phyloP scores from a whole-genome alignment of 495 filamentous ascomycete genomes.

The Penicillium daleae region DNA sequence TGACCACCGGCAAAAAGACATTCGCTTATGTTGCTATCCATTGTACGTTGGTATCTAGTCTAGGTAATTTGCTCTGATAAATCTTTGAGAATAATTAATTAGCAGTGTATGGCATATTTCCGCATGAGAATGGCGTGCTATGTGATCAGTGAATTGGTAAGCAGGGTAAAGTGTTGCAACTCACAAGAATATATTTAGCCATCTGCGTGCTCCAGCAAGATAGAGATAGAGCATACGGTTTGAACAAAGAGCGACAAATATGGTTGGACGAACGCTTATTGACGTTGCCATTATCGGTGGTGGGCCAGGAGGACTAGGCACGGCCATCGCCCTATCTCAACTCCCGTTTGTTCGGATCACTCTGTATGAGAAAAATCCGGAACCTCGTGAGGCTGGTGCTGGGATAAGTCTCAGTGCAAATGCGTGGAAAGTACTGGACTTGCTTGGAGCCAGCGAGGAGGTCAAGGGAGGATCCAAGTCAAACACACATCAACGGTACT shows the following conservation, averaged over 20 bases:
- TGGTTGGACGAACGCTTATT: conserved; percentile 20
- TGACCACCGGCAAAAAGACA: too few relatives aligned
- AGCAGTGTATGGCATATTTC: background rate
- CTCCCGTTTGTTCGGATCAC: conserved; percentile 47
- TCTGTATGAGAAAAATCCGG: conserved; percentile 53
- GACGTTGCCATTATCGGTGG: conserved; percentile 48
- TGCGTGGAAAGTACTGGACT: conserved; percentile 51
- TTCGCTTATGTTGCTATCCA: too few relatives aligned
- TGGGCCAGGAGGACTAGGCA: conserved; percentile 52
- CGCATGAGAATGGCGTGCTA: conserved; percentile 1
- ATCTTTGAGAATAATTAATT: background rate
- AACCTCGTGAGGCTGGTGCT: conserved; percentile 52
- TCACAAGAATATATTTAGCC: background rate
- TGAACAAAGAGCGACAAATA: background rate
- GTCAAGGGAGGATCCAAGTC: conserved; percentile 34
- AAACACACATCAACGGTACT: conserved; percentile 26
- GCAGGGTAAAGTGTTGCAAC: background rate
- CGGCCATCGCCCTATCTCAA: conserved; percentile 53
- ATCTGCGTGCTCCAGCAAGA: too few relatives aligned
- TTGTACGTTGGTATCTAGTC: background rate
- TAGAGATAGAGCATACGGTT: too few relatives aligned
- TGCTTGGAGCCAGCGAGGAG: conserved; percentile 46
- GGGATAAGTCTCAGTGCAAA: conserved; percentile 45
- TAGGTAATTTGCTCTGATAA: background rate
- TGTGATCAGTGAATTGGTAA: background rate